Base-by-base conservation (phyloP, 768 basidiomycete genomes). In the Tylopilus intermedius region DNA sequence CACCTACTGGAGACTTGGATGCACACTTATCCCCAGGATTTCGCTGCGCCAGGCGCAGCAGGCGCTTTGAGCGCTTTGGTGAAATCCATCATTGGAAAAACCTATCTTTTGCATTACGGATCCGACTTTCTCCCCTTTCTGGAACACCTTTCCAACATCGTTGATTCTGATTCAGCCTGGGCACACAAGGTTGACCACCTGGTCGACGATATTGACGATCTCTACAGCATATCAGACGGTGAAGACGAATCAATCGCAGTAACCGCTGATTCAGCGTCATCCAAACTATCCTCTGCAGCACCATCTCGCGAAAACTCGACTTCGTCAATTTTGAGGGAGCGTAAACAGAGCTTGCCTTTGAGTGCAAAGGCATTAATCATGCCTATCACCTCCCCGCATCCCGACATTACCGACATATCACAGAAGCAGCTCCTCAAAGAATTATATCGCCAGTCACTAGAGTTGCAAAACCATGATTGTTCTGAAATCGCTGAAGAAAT, bases 401-500 rank as follows among this genome's bases (percentile, higher is more conserved):
- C 64, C 24, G 73, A 75, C 29, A 48, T 50, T 8, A 35, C 66
- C 9, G 79, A 82, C 33, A 66, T 71, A 32, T 70, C 77, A 6
- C 67, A 78, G 38, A 83, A 82, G 62, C 77, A 81, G 27, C 77
- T 83, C 18, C 67, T 90, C 30, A 85, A 80, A 65, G 82, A 84
- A 41, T 76, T 92, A 18, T 71, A 75, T 35, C 80, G 71, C 56
- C 68, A 84, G 42, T 79, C 86, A 8, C 69, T 79, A 49, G 82
- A 82, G 48, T 67, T 91, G 6, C 71, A 79, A 56, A 67, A 66
- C 21, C 68, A 76, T 14, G 84, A 87, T 55, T 73, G 86, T 5
- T 76, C 75, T 21, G 81, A 84, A 22, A 81, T 95, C 55, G 93
- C 93, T 0, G 80, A 89, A 58, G 90, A 94, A 70, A 89, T 96